phyloP scores from a whole-genome alignment of 2,329 filamentous ascomycete genomes.

The Coniochaeta sp. region DNA sequence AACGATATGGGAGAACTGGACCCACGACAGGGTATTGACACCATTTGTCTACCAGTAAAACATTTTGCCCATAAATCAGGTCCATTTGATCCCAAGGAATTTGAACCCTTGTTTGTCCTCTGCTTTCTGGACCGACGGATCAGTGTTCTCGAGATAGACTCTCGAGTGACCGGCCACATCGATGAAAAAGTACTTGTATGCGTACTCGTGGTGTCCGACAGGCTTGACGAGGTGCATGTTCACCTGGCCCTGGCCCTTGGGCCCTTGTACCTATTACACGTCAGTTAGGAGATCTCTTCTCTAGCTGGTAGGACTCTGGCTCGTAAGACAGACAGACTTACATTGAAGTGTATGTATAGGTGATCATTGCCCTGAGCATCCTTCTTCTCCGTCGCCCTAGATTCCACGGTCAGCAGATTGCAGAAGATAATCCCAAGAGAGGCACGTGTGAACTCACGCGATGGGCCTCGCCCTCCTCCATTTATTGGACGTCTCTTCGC shows the following conservation, averaged over 20 bases:
- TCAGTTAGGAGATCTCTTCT: conserved; percentile 13
- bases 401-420: background rate
- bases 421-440: conserved; percentile 1
- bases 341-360: conserved; percentile 77
- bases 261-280: conserved; percentile 60
- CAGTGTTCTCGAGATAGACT: conserved; percentile 58
- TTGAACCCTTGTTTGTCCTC: conserved; percentile 37
- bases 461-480: conserved; percentile 65
- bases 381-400: background rate
- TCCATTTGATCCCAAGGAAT: conserved; percentile 49
- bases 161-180: conserved; percentile 67
- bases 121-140: conserved; percentile 26
- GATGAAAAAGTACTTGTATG: conserved; percentile 73
- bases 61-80: background rate
- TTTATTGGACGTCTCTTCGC: conserved; percentile 72
- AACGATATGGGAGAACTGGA: background rate
- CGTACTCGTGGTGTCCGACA: conserved; percentile 56
- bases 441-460: conserved; percentile 32
- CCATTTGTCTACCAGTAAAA: background rate
- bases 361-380: conserved; percentile 62
- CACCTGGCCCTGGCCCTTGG: conserved; percentile 64
- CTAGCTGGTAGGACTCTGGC: no score
- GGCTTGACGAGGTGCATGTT: conserved; percentile 70
- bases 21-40: background rate
- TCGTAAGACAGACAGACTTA: conserved; percentile 35